Evolutionary conservation across 1,284 basidiomycete species (phyloP), one percentile per base, ranked within the genome.

Genomic region (Caloboletus inedulis): DNA sequence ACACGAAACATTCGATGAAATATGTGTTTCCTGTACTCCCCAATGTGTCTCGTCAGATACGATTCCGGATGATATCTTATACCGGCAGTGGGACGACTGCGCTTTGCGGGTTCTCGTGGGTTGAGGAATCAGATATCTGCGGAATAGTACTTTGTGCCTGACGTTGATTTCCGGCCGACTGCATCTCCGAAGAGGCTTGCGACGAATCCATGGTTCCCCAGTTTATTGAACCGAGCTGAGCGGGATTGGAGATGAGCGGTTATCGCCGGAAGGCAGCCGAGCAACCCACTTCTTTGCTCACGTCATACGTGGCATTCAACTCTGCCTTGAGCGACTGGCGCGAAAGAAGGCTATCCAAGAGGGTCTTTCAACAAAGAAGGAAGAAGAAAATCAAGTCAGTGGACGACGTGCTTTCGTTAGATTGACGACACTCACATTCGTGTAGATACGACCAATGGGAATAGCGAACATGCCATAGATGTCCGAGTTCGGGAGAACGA

Each of bases 401-500:
- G 16, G 10, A 37, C 8, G 4, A n/a, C 21, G 39, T 21, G 9
- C 7, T 18, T 19, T 9, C 23, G 23, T 23, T 3, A 54, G n/a
- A 33, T 25, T 7, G 50, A 41, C n/a, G 40, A 43, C 3, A 48
- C 66, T 51, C 37, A 68, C 69, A 42, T 63, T 70, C 12, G 66
- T 69, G 37, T 71, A 70, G 9, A 71, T 62, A 18, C 68, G 63
- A 29, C 66, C 66, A 21, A 69, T 62, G 4, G 64, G 63, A 14
- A 70, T 59, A 2, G 65, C 65, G 19, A 70, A 68, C 57, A 69
- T 62, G 7, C 60, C 63, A 43, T 65, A 68, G 10, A 68, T 47
- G 39, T 67, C 59, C 8, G 59, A 64, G 4, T 44, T 51, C 2
- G 63, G 68, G 9, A 55, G 47, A 39, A 50, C 33, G 18, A 72